Conservation (phyloP, 2,329 filamentous ascomycete species). For the Helotiales sp. region DNA sequence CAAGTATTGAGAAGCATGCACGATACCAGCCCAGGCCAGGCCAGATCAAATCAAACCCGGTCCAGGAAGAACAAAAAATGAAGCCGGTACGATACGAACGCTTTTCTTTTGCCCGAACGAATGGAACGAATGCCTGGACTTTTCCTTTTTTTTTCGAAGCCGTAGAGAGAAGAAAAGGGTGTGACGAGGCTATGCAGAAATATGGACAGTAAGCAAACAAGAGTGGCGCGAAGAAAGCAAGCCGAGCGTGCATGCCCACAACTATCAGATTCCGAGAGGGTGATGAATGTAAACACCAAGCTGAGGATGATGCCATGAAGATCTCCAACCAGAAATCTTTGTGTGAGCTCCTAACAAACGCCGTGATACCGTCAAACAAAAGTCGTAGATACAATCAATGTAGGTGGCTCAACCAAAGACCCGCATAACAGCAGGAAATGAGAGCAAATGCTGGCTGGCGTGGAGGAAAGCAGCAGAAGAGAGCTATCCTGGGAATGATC, state of each 20-base stretch:
- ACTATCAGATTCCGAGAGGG: conserved; percentile 4
- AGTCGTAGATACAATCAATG: conserved; percentile 31
- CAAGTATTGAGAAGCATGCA: background rate
- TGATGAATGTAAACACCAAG: conserved; percentile 29
- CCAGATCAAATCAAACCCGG: background rate
- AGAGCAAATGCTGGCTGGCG: conserved; percentile 17
- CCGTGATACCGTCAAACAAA: conserved; percentile 42
- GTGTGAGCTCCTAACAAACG: conserved; percentile 42
- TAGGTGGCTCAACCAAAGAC: conserved; percentile 30
- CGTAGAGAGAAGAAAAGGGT: background rate
- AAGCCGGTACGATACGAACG: conserved; percentile 1
- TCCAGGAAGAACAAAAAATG: background rate
- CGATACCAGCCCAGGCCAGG: background rate
- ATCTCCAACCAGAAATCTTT: conserved; percentile 39
- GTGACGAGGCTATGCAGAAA: conserved; percentile 36
- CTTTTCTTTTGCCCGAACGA: background rate
- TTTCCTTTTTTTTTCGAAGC: conserved; percentile 6
- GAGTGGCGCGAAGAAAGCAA: conserved; percentile 29
- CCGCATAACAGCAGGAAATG: conserved; percentile 31
- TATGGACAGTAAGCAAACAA: conserved; percentile 40
- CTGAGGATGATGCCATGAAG: conserved; percentile 35
- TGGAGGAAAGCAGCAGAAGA: conserved; percentile 12
- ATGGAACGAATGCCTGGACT: conserved; percentile 4
- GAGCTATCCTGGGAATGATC: conserved; percentile 11
- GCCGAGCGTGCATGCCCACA: conserved; percentile 33